Conservation (phyloP, 2,329 filamentous ascomycete species). For the Sclerotinia minor region DNA sequence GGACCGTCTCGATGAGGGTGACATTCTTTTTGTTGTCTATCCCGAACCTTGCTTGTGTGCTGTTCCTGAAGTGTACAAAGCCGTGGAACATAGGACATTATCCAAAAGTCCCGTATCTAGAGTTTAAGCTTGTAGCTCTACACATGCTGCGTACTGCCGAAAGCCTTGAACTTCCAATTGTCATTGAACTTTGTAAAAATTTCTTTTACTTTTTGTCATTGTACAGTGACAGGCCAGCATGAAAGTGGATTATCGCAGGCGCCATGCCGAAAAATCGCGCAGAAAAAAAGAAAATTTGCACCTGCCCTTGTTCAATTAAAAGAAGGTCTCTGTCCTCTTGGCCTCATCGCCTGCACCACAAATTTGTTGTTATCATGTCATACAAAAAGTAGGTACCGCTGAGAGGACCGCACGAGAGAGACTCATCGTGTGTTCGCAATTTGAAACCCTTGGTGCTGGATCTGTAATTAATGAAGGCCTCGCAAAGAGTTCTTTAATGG, state of each 20-base stretch:
- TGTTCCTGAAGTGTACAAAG: conserved; percentile 10
- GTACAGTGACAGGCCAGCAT: conserved; percentile 4
- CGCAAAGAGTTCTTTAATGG: neutral
- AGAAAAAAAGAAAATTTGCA: conserved; percentile 16
- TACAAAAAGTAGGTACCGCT: conserved; percentile 17
- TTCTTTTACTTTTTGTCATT: neutral
- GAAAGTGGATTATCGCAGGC: conserved; percentile 14
- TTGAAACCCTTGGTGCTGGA: conserved; percentile 7
- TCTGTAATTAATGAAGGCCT: conserved; percentile 7
- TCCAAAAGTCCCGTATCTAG: conserved; percentile 11
- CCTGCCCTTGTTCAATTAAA: conserved; percentile 6
- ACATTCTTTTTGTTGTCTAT: neutral
- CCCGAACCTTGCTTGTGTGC: conserved; percentile 13
- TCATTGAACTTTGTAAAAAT: neutral
- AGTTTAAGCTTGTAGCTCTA: conserved; percentile 4
- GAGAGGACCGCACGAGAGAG: conserved; percentile 1
- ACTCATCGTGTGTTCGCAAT: conserved; percentile 21
- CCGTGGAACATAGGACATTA: conserved; percentile 19
- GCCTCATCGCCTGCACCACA: conserved; percentile 15
- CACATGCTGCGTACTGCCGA: neutral
- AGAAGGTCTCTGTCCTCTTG: conserved; percentile 7
- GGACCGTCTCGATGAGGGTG: conserved; percentile 18
- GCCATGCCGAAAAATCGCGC: conserved; percentile 4
- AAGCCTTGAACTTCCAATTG: neutral
- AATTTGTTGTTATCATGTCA: conserved; percentile 1